Base-by-base conservation (phyloP, 257 asterid genomes). In the Rhazya stricta region DNA sequence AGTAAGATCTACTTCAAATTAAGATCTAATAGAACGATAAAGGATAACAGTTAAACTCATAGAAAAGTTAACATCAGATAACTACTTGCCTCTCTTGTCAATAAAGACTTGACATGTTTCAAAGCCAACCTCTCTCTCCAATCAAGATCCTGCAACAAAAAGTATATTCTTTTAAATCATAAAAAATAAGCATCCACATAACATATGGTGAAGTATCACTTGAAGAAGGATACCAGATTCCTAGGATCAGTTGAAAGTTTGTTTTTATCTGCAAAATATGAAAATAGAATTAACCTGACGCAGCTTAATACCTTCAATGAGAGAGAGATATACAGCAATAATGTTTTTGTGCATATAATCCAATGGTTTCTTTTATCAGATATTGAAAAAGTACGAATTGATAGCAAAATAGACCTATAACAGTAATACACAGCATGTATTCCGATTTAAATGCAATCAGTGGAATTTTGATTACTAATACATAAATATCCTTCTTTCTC, bases 81-180 rank as follows among this genome's bases (percentile, higher is more conserved):
- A 65, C 51, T 72, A 73, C 88, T 73, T 82, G 81, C 97, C 86
- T 91, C 96, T 78, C 83, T 86, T 29, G 90, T 84, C 67, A 91
- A 84, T 61, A 92, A 50, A 58, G 97, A 79, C 76, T 84, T 91
- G 48, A 92, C 90, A 82, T 87, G 85, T 71, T 80, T 88, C 76
- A 84, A 53, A 39, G 92, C 96, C 68, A 88, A 83, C 87, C 82
- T 82, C 91, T 87, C 89, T 83, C 91, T 84, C 97, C 97, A 92
- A 79, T 79, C 85, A 42, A 85, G 81, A 81, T 82, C 88, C 97
- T 90, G 86, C 68, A 81, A 65, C 71, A 76, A 72, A 54, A 45
- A 74, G 8, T 29, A 46, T 23, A n/a, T 34, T 51, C 37, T 78
- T 62, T 76, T 69, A 45, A 75, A 75, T 66, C 72, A 67, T 66